Percentiles rank a stretch among this genome's conserved stretches.
These are phyloP conservation scores for Vitis vinifera DNA, from an alignment of 164 flowering plant genomes.

Conservation along the genomic window ASM3070453v1 NC_081822.1:4279001-4279500, in stretches of 20 bases:
- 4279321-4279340: slow-evolving; percentile 58
- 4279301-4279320: slow-evolving; percentile 54
- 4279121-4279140: slow-evolving; percentile 17
- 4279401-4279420: slow-evolving; percentile 41
- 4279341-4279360: slow-evolving; percentile 84
- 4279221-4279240: slow-evolving; percentile 2
- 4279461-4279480: slow-evolving; percentile 24
- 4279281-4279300: slow-evolving; percentile 28
- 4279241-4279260: not conserved
- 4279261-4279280: slow-evolving; percentile 3
- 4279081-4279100: slow-evolving; percentile 10
- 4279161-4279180: slow-evolving; percentile 29
- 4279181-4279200: slow-evolving; percentile 12
- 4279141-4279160: slow-evolving; percentile 38
- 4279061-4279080: slow-evolving; percentile 25
- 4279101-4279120: slow-evolving; percentile 18
- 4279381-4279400: slow-evolving; percentile 82
- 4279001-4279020: slow-evolving; percentile 12
- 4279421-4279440: slow-evolving; percentile 37
- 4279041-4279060: slow-evolving; percentile 26
- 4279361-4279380: slow-evolving; percentile 74
- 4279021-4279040: slow-evolving; percentile 17
- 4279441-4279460: slow-evolving; percentile 17
- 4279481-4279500: slow-evolving; percentile 21
- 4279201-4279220: slow-evolving; percentile 5